These are phyloP conservation scores for Ganoderma multipileum DNA, from an alignment of 1,284 basidiomycete species.

Conservation along the genomic window DNA sequence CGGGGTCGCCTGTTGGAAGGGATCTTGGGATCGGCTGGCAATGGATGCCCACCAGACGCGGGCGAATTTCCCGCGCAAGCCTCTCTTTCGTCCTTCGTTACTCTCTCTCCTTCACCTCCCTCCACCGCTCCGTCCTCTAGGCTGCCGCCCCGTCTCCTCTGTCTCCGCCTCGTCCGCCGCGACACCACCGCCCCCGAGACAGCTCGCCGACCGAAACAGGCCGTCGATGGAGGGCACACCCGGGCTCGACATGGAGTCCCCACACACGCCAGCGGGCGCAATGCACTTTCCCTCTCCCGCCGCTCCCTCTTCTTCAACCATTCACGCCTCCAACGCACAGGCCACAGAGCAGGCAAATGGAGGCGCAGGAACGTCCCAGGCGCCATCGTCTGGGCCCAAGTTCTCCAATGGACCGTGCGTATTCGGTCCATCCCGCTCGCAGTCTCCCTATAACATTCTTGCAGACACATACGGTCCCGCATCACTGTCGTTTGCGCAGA, in stretches of 20 bases:
- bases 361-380: not conserved
- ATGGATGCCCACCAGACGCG: not conserved
- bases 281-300: conserved; percentile 15
- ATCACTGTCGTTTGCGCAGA: conserved; percentile 85
- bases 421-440: conserved; percentile 16
- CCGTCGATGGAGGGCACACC: conserved; percentile 4
- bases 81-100: not conserved
- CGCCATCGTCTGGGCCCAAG: conserved; percentile 24
- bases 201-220: not conserved
- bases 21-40: not conserved
- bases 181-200: not conserved
- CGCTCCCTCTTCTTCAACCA: conserved; percentile 22
- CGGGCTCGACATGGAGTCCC: not conserved
- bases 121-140: not conserved
- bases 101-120: not conserved
- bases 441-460: conserved; percentile 16
- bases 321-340: conserved; percentile 21
- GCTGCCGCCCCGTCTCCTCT: not conserved
- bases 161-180: not conserved
- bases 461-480: conserved; percentile 76
- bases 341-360: conserved; percentile 5
- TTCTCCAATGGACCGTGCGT: conserved; percentile 42
- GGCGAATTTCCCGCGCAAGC: conserved; percentile 2
- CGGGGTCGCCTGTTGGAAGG: not conserved
- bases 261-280: conserved; percentile 18